Evolutionary conservation across 352 stramenopile genomes (phyloP), one percentile per base, ranked within the genome.

Genomic region (Pythium utonaiense): DNA sequence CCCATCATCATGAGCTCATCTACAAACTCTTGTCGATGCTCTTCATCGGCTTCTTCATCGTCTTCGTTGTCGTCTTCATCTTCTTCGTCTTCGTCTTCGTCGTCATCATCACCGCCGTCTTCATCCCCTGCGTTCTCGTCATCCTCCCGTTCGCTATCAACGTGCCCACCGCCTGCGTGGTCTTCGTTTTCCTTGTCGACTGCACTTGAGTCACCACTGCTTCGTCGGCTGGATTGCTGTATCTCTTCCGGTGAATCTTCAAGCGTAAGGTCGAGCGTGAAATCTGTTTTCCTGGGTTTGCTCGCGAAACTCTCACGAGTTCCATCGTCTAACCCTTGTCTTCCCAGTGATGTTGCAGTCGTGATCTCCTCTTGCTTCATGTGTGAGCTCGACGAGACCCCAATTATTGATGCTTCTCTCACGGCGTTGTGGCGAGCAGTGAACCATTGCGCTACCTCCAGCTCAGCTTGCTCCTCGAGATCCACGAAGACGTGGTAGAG

Each of bases 1-100:
- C 91, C 91, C 83, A 98, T 97, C 8, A 96, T 73, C 78, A 94
- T 95, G 5, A 98, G 72, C 66, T 98, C 89, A 38, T 96, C 84
- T 7, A 98, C 88, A 60, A 96, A 87, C 53, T 92, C 85, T 6
- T 78, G 64, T 3, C 75, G 70, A 24, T 72, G 70, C 51, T 83
- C 81, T 22, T 87, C 80, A 3, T 41, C 62, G 1, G 84, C 74
- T 13, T 80, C 66, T 8, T 80, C 73, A 0, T 76, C 76, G 12
- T 94, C 75, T 2, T 83, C 73, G 0, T 84, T 70, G 0, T 81
- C 72, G 6, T 67, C 77, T 0, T 76, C 69, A 9, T 86, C 74
- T 8, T 80, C 75, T 0, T 75, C 75, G 6, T 72, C 71, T 1
- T 86, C 73, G 0, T 78, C 66, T 1, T 60, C 53, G 0, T 74